These are phyloP conservation scores for Esteya vermicola DNA, from an alignment of 2,329 filamentous ascomycete species.

Conservation along the genomic window DNA sequence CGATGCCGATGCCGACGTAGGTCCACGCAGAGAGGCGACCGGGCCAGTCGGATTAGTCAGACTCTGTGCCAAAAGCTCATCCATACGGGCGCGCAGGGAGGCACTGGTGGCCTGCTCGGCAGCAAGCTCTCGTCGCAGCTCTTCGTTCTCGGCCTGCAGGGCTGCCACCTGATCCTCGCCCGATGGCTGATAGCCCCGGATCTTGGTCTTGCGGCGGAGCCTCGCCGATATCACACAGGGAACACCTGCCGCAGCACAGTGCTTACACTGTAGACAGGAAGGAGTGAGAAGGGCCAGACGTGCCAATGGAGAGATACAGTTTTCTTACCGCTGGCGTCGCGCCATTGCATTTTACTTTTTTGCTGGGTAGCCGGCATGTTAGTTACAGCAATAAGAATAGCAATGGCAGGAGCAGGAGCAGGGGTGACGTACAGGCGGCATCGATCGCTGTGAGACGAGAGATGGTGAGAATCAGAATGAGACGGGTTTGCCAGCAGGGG, in stretches of 20 bases:
- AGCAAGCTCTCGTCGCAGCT: neutral
- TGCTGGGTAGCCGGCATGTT: neutral
- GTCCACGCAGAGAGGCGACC: too few species aligned
- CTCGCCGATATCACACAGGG: neutral
- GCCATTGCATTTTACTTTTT: neutral
- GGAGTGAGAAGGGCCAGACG: too few species aligned
- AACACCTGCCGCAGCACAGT: neutral
- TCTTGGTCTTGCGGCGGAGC: neutral
- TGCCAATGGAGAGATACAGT: neutral
- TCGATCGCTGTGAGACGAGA: neutral
- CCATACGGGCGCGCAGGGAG: neutral
- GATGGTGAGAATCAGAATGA: neutral
- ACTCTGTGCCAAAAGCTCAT: neutral
- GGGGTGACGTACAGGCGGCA: neutral
- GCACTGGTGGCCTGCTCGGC: neutral
- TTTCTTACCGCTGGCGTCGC: neutral
- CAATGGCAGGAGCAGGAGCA: too few species aligned
- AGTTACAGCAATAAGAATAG: neutral
- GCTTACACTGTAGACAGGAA: neutral
- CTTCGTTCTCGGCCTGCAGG: neutral
- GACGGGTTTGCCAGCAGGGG: too few species aligned
- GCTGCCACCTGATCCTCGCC: neutral
- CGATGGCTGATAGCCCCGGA: neutral
- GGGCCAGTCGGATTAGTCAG: too few species aligned
- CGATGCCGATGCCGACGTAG: neutral